These are phyloP conservation scores for Suillus subluteus DNA, from an alignment of 768 basidiomycete genomes.

Conservation along the genomic window DNA sequence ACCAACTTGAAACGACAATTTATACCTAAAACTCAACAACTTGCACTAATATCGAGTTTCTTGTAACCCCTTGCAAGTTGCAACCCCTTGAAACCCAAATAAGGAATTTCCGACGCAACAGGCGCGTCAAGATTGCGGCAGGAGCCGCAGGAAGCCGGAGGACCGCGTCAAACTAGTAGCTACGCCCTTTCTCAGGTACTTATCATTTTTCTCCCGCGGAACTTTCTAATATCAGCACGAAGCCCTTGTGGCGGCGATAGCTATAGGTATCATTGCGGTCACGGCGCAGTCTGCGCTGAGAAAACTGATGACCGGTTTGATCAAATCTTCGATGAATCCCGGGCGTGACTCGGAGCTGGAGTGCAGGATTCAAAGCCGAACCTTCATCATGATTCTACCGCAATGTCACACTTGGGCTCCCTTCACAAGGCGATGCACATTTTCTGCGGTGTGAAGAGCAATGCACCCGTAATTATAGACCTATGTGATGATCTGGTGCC, in stretches of 20 bases:
- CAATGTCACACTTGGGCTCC: not conserved
- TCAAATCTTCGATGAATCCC: not conserved
- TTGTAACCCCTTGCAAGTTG: no score
- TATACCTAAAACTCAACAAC: no score
- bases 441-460: not conserved
- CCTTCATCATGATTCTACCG: not conserved
- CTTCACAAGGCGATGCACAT: not conserved
- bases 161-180: no score
- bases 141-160: no score
- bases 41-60: no score
- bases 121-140: no score
- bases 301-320: not conserved
- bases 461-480: not conserved
- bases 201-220: not conserved
- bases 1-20: no score
- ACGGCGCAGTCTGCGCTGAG: not conserved
- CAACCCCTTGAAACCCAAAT: no score
- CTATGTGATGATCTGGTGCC: not conserved
- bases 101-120: no score
- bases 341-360: no score
- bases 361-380: not conserved
- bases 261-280: not conserved
- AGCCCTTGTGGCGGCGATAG: not conserved
- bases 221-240: not conserved
- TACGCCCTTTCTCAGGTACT: no score